A percentile compares a stretch with the other conserved stretches of the same genome.
Conservation (phyloP, 2,329 filamentous ascomycete species). For the Scleromitrula shiraiana region DNA sequence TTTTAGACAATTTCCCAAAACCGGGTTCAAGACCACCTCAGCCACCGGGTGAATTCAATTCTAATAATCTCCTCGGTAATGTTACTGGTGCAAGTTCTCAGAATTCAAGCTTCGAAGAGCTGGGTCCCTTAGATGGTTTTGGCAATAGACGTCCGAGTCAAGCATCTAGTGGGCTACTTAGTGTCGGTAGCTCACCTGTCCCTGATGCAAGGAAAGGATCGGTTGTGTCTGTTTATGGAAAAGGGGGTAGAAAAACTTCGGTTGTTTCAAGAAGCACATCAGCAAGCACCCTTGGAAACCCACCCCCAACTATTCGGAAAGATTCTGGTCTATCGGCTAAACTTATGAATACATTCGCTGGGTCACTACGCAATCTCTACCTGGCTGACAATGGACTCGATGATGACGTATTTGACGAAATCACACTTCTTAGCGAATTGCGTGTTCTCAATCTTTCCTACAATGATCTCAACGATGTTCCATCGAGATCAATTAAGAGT, state of each 20-base stretch:
- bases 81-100: slow-evolving; percentile 36
- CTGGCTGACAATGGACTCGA: slow-evolving; percentile 90
- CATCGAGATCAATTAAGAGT: slow-evolving; percentile 75
- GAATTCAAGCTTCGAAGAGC: slow-evolving; percentile 70
- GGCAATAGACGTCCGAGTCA: slow-evolving; percentile 72
- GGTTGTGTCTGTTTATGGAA: slow-evolving; percentile 70
- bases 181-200: slow-evolving; percentile 65
- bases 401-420: slow-evolving; percentile 90
- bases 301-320: slow-evolving; percentile 59
- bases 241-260: slow-evolving; percentile 77
- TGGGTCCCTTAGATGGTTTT: slow-evolving; percentile 57
- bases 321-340: slow-evolving; percentile 81
- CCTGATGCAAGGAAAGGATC: slow-evolving; percentile 66
- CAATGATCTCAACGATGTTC: slow-evolving; percentile 89
- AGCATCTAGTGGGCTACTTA: slow-evolving; percentile 67
- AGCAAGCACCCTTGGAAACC: slow-evolving; percentile 33
- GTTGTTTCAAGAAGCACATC: slow-evolving; percentile 61
- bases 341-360: slow-evolving; percentile 78
- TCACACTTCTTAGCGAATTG: slow-evolving; percentile 73
- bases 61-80: slow-evolving; percentile 11
- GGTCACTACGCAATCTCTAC: slow-evolving; percentile 74
- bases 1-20: slow-evolving; percentile 85
- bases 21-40: slow-evolving; percentile 64
- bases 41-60: slow-evolving; percentile 42
- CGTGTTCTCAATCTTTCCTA: slow-evolving; percentile 89